Base-by-base conservation (phyloP, 257 asterid species). In the Petunia secreta region DNA sequence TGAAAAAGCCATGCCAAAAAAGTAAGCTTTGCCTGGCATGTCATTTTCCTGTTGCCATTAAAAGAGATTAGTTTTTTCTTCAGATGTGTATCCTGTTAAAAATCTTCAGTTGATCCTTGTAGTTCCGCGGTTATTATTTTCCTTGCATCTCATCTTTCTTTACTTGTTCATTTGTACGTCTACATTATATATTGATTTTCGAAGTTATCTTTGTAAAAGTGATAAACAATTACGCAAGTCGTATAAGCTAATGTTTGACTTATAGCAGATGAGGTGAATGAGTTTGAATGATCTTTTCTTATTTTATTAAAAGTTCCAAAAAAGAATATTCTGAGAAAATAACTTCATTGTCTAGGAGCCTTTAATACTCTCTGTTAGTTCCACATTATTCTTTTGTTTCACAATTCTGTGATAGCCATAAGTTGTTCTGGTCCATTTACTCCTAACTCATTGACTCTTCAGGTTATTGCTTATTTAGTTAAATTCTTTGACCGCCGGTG, bases 1-100 rank as follows among this genome's bases (percentile, higher is more conserved):
- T 90, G 99, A 95, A 85, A 95, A 95, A 84, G 97, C 98, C 77
- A 81, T 91, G 87, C 97, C 99, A 46, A 95, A 93, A 85, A 93
- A 89, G 99, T 92, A 93, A 80, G 93, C 82, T 55, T 81, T 60
- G 41, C 80, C 57, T 55, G 79, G 34, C 10, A 54, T 57, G 38
- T 44, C 62, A 63, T 58, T 74, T 68, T 75, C 64, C 36, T 36
- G 36, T 4, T 73, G 10, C 34, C 50, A 50, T 34, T 50, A 11
- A 7, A 11, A 46, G 13, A 73, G 43, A 48, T 8, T 48, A 48
- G 44, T 34, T 34, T 52, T 73, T 44, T 13, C 62, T 13, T 34
- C 46, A 48, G 58, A 48, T 25, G 60, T 5, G 6, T 48, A 50
- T 48, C 43, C 75, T 41, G 41, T 67, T 14, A 43, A 67, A 15